phyloP scores from a whole-genome alignment of 306 rosid genomes.

The Glycine soja region DNA sequence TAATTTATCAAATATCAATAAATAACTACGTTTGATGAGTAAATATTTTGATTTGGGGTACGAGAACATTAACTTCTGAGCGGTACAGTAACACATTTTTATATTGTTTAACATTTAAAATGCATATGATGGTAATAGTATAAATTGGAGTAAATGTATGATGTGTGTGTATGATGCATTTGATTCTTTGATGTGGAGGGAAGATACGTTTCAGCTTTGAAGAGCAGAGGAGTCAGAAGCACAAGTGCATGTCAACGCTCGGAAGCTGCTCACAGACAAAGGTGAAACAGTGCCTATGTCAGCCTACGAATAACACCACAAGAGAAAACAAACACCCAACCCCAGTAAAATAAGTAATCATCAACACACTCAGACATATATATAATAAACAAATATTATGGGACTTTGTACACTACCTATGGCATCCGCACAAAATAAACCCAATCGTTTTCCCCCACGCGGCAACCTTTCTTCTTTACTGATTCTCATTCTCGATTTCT shows the following conservation, averaged over 20 bases:
- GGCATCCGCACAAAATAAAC: slow-evolving; percentile 55
- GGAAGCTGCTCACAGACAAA: slow-evolving; percentile 39
- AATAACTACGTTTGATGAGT: background rate
- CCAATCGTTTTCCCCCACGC: slow-evolving; percentile 83
- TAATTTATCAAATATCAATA: background rate
- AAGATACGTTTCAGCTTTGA: slow-evolving; percentile 57
- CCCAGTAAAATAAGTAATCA: too few relatives aligned
- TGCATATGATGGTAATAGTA: too few relatives aligned
- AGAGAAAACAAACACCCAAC: background rate
- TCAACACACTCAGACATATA: too few relatives aligned
- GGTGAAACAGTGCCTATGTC: background rate
- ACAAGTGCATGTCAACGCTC: slow-evolving; percentile 76
- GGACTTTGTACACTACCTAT: slow-evolving; percentile 43
- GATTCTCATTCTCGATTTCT: background rate
- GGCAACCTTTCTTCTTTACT: slow-evolving; percentile 61
- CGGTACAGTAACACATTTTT: too few relatives aligned
- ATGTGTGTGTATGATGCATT: slow-evolving; percentile 19
- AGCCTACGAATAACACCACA: background rate
- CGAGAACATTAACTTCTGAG: too few relatives aligned
- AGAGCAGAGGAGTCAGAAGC: slow-evolving; percentile 46
- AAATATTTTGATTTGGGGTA: background rate
- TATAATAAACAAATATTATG: too few relatives aligned
- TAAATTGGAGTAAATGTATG: slow-evolving; percentile 8
- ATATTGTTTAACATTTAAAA: too few relatives aligned
- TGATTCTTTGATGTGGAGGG: slow-evolving; percentile 58